phyloP scores from a whole-genome alignment of 805 yeast genomes.

The Lipomyces yamadae region DNA sequence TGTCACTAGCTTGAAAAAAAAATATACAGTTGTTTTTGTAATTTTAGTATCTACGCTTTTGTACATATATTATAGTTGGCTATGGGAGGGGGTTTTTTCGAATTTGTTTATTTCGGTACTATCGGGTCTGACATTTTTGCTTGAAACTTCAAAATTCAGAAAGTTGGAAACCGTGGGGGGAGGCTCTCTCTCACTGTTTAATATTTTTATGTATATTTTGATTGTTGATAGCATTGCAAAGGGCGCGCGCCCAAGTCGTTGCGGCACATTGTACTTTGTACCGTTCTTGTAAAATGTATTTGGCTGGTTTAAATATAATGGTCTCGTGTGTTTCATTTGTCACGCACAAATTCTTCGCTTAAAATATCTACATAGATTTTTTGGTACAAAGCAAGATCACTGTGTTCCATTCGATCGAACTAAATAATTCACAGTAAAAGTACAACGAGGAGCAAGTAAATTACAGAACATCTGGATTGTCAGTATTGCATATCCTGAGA shows the following conservation, averaged over 20 bases:
- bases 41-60: neutral
- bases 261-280: slow-evolving; percentile 57
- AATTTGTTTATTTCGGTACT: neutral
- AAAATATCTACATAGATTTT: neutral
- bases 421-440: neutral
- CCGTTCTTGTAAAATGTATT: slow-evolving; percentile 54
- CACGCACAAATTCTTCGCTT: neutral
- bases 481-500: slow-evolving; percentile 11
- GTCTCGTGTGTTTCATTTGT: neutral
- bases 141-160: slow-evolving; percentile 3
- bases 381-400: neutral
- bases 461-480: slow-evolving; percentile 2
- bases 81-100: neutral
- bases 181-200: slow-evolving; percentile 63
- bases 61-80: neutral
- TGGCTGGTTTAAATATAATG: neutral
- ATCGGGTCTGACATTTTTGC: neutral
- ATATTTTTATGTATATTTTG: slow-evolving; percentile 48
- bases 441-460: neutral
- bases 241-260: slow-evolving; percentile 23
- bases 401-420: neutral
- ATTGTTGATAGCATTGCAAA: neutral
- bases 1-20: neutral
- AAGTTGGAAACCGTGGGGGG: slow-evolving; percentile 64
- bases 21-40: neutral